Percentiles rank a stretch among this genome's conserved stretches.
phyloP scores from a whole-genome alignment of 441 rosid species.

The Pelargonium myrrhifolium region DNA sequence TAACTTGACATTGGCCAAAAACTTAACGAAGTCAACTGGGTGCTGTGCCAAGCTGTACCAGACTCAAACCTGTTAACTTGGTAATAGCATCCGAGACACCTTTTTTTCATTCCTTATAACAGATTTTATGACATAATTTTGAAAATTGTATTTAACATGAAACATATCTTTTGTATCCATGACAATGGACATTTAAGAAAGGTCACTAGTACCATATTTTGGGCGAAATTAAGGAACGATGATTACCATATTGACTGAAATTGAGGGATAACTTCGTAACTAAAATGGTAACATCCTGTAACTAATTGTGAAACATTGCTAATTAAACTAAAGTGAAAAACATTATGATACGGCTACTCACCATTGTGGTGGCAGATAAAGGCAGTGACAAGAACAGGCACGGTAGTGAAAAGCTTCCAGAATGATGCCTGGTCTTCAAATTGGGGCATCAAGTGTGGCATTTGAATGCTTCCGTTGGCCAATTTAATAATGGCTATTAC shows the following conservation, averaged over 20 bases:
- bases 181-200: no score
- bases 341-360: constrained; percentile 22
- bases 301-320: background rate
- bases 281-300: background rate
- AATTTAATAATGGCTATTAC: constrained; percentile 71
- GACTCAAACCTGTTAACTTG: background rate
- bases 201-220: no score
- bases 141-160: background rate
- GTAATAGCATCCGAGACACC: background rate
- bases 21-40: no score
- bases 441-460: constrained; percentile 85
- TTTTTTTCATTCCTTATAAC: background rate
- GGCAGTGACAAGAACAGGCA: constrained; percentile 92
- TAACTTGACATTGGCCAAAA: no score
- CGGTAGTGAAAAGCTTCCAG: constrained; percentile 81
- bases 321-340: background rate
- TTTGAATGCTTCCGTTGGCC: constrained; percentile 53
- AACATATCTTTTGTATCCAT: background rate
- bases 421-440: constrained; percentile 60
- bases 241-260: no score
- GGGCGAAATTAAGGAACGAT: no score
- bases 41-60: no score
- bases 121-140: background rate
- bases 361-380: constrained; percentile 93
- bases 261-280: background rate